Base-by-base conservation (phyloP, 495 filamentous ascomycete species). In the Opeltia flavorubescens region DNA sequence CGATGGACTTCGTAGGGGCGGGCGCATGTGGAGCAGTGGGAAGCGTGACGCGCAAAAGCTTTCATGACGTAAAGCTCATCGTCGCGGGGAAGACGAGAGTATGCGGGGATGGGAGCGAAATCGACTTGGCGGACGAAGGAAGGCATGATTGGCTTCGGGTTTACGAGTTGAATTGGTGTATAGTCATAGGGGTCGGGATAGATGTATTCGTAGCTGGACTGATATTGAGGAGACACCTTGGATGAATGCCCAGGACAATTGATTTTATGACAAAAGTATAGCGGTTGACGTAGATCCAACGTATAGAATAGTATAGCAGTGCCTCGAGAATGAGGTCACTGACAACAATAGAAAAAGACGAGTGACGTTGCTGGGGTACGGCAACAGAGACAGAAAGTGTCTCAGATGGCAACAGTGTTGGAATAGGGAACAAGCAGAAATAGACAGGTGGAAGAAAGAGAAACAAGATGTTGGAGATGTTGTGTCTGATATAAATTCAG, bases 51-150 rank as follows among this genome's bases (percentile, higher is more conserved):
- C 35, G 63, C 63, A 47, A 66, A 71, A 33, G 50, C 52, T 38
- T 50, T 48, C 55, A 69, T 62, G 15, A 64, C 64, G 36, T 60
- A 61, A 20, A 58, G 51, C 54, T 75, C 71, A 42, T 72, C 66
- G 46, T 56, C 65, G 35, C 55, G 49, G 35, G 70, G 64, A 8
- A 68, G 60, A 24, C 71, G 69, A 12, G 58, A 58, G 42, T 50
- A 50, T 30, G 45, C 55, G 31, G 52, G 50, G 26, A 47, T 28
- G 18, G 57, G 45, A 12, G 50, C 55, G 43, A 58, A 58, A 35
- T 23, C 45, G 1, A 55, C 55, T 39, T 49, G 50, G 25, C 55
- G 49, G 41, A 49, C 3, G 23, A 24, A 35, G 46, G 15, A 26
- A 25, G 24, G 50, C 33, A 34, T 30, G 40, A 17, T 44, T 28